These are phyloP conservation scores for Tardiomyces digboiensis DNA, from an alignment of 1,139 yeast genomes.

Conservation along the genomic window DNA sequence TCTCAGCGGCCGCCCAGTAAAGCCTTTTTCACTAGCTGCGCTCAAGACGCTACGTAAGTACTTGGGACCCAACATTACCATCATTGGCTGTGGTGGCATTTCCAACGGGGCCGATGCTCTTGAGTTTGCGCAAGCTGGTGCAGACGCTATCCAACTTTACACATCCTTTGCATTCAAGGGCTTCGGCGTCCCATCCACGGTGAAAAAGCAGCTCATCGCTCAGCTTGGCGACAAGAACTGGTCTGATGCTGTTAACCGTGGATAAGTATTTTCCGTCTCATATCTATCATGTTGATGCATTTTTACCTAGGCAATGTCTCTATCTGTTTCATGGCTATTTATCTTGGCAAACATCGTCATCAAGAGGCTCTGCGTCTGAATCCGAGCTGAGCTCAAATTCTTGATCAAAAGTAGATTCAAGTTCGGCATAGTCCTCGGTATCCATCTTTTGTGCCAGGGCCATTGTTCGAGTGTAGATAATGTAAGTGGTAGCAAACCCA, in stretches of 20 bases:
- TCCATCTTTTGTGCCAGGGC: slow-evolving; percentile 24
- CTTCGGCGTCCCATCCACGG: slow-evolving; percentile 73
- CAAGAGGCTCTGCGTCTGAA: not conserved
- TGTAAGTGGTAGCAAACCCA: slow-evolving; percentile 54
- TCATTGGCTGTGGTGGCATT: slow-evolving; percentile 95
- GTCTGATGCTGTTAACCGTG: slow-evolving; percentile 43
- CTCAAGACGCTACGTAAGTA: slow-evolving; percentile 60
- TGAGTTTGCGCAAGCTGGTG: slow-evolving; percentile 92
- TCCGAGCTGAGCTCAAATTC: slow-evolving; percentile 3
- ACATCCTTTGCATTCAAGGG: slow-evolving; percentile 92
- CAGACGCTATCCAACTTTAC: slow-evolving; percentile 74
- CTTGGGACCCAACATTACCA: slow-evolving; percentile 60
- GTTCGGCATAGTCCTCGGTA: slow-evolving; percentile 3
- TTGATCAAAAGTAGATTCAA: slow-evolving; percentile 2
- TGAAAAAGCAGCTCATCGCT: slow-evolving; percentile 62
- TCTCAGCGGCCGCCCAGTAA: slow-evolving; percentile 84
- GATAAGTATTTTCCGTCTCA: no score
- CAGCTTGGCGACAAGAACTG: slow-evolving; percentile 75
- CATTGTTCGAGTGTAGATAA: slow-evolving; percentile 53
- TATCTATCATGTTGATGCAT: no score
- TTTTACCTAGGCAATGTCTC: not conserved
- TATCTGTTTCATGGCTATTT: not conserved
- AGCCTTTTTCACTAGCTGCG: slow-evolving; percentile 68
- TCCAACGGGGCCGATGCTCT: slow-evolving; percentile 75
- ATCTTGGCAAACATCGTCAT: not conserved